Evolutionary conservation across 805 yeast genomes (phyloP), one percentile per base, ranked within the genome.

Genomic region (Wickerhamiella brachini): DNA sequence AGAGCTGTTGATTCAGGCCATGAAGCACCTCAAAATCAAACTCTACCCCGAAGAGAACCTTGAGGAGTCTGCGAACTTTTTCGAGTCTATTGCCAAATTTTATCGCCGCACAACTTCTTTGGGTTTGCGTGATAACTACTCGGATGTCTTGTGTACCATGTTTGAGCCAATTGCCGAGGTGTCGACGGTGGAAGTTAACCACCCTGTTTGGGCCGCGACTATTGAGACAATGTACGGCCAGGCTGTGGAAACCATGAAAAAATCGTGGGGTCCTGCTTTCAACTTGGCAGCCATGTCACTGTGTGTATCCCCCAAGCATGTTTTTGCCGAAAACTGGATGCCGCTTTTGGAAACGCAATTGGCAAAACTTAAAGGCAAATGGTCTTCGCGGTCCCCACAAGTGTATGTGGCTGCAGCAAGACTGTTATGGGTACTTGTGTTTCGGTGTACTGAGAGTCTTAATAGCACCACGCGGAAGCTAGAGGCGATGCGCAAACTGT

Each of bases 201-300:
- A 90, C 64, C 98, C 98, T 2, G 79, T 83, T 1, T 93, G 98
- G 99, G 80, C 82, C 0, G 85, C 80, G 42, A 93, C 96, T 0
- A 77, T 87, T 50, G 75, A 76, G 21, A 68, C 72, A 18, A 78
- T 90, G 13, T 80, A 76, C 63, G 65, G 71, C 15, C 77, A 75
- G 15, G 73, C 72, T 42, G 65, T 63, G 51, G 75, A 68, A 47
- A 72, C 75, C 69, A 74, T 66, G 51, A 59, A 61, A 43, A 74
- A 71, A 57, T 74, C 70, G 51, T 87, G 95, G 95, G 74, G 78
- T 8, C 71, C 77, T 12, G 77, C 85, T 5, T 73, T 83, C 47
- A 77, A 81, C 31, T 62, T 90, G 45, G 77, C 83, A 29, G 79
- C 88, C 0, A 78, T 95, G 0, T 75, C 83, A 1, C 70, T 93